Evolutionary conservation across 352 stramenopile genomes (phyloP), one percentile per base, ranked within the genome.

Genomic region (Globisporangium yorkense): DNA sequence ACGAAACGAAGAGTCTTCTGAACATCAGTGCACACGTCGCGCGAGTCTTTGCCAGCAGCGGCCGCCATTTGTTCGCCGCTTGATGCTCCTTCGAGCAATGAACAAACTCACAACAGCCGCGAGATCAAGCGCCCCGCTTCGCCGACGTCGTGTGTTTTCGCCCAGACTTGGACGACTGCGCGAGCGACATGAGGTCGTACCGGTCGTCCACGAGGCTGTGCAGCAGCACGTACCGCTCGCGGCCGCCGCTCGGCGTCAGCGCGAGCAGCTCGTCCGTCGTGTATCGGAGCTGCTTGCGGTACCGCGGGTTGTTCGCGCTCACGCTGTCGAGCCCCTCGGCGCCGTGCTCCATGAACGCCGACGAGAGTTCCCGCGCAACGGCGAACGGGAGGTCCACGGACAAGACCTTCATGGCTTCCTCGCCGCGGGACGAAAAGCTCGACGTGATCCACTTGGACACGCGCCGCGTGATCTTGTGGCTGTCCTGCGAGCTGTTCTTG

Each of bases 381-480:
- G 69, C 69, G 40, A 93, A 95, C 15, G 86, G 86, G 3, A 94
- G 61, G 56, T 95, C 86, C 5, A 95, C 73, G 0, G 80, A 93
- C 5, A 95, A 56, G 12, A 95, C 80, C 47, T 91, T 90, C 77
- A 92, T 91, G 2, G 83, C 78, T 33, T 94, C 81, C 8, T 91
- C 80, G 16, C 80, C 80, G 5, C 72, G 70, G 13, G 72, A 84
- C 7, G 81, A 81, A 27, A 94, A 92, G 43, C 81, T 92, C 24
- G 83, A 82, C 2, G 72, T 87, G 56, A 93, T 88, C 85, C 85
- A 94, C 57, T 94, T 94, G 35, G 77, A 90, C 31, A 92, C 85
- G n/a, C 83, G 81, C 3, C 85, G 85, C 40, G 78, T 80, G 47
- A 91, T 78, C 61, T 91, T 89, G 40, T 90, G 75, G n/a, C 61